Base-by-base conservation (phyloP, 108 stramenopile genomes). In the Stephanodiscus triporus region DNA sequence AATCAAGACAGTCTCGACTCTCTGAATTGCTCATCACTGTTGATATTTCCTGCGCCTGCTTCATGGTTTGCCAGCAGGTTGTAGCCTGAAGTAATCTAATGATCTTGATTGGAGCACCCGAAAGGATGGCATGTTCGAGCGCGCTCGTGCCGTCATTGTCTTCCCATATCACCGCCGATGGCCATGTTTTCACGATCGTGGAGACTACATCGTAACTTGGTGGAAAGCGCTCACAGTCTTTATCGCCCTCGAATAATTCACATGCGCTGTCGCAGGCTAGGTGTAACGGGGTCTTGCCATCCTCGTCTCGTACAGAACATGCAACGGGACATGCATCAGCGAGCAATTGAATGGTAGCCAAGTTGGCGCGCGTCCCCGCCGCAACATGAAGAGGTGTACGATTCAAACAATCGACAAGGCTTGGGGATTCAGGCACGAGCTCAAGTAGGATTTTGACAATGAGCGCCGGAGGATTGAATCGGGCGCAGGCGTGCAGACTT, bases 351-450 rank as follows among this genome's bases (percentile, higher is more conserved):
- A n/a, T n/a, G n/a, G 86, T 86, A 34, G 82, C 81, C 0, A 73
- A 63, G 22, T 76, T 72, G 0, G 86, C 90, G 19, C 92, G 85
- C 29, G 82, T 85, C 26, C 83, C 88, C 66, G 84, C 85, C 0
- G 90, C 89, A 36, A 89, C 80, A 53, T 94, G 93, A 49, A 94
- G 73, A 0, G 93, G 89, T 0, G 92, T 94, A 1, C 92, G 86
- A 10, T 72, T 68, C 24, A 84, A 73, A 19, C 77, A 84, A 64
- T 94, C 92, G 63, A 83, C 74, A 9, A 55, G 57, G 32, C 68
- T 47, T 49, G 86, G 85, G 30, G 86, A 68, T 34, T 83, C 83
- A 20, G 84, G 86, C 58, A 84, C 82, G n/a, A 85, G 75, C 17
- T 81, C 61, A 40, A 77, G 76, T 2, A 94, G 71, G 20, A 87